Evolutionary conservation across 2,329 filamentous ascomycete genomes (phyloP).

Genomic region (Sporothrix dimorphospora): DNA sequence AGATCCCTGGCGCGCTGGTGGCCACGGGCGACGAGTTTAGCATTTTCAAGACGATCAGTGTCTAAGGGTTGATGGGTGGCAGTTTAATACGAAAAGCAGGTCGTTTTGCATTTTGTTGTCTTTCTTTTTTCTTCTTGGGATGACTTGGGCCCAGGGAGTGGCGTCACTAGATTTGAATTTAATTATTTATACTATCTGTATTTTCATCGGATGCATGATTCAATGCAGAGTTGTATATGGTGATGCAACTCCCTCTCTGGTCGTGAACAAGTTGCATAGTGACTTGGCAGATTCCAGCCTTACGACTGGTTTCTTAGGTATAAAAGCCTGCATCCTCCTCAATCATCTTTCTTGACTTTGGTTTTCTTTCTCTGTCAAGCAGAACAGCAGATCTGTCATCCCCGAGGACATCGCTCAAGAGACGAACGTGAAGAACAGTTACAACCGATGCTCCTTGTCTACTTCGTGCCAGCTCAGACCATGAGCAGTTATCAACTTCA

Average conservation of each 20-base stretch:
- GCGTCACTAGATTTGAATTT: conserved; percentile 19
- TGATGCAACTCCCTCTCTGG: too few relatives aligned
- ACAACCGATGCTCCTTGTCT: neutral
- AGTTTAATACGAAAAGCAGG: neutral
- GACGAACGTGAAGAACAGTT: neutral
- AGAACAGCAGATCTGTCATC: neutral
- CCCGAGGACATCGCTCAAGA: neutral
- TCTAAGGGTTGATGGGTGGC: conserved; percentile 50
- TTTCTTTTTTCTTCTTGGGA: neutral
- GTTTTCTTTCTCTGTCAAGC: neutral
- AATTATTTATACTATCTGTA: neutral
- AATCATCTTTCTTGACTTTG: neutral
- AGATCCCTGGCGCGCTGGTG: conserved; percentile 87
- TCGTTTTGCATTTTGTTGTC: neutral
- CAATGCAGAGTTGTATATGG: neutral
- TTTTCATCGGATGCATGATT: neutral
- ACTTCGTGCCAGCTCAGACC: neutral
- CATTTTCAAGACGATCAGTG: conserved; percentile 81
- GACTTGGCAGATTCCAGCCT: neutral
- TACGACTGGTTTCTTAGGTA: neutral
- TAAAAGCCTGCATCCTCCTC: neutral
- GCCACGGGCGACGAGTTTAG: conserved; percentile 91
- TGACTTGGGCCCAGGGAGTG: neutral
- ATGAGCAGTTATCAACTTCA: conserved; percentile 2
- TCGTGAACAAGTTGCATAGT: conserved; percentile 8